Conservation (phyloP, 768 basidiomycete genomes). For the Baorangia bicolor region DNA sequence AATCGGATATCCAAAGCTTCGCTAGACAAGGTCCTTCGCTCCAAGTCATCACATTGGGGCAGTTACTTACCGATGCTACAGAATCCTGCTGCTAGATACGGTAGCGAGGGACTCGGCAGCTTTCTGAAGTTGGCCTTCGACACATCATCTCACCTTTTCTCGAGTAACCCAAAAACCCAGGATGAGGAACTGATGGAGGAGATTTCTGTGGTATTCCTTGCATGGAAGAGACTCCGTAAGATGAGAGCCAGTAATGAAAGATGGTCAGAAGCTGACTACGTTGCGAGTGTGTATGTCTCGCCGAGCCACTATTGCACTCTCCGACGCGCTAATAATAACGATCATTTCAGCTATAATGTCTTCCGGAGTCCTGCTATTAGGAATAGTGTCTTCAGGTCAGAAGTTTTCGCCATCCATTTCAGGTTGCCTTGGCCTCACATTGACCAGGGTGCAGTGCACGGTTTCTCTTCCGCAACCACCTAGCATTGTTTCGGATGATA, state of each 20-base stretch:
- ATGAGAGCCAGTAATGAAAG: conserved; percentile 48
- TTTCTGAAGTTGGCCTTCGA: conserved; percentile 35
- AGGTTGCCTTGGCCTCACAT: conserved; percentile 2
- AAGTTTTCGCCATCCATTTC: background rate
- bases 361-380: conserved; percentile 47
- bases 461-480: conserved; percentile 49
- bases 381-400: conserved; percentile 44
- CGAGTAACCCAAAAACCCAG: conserved; percentile 18
- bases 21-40: conserved; percentile 38
- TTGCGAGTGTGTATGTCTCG: conserved; percentile 48
- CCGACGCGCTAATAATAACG: background rate
- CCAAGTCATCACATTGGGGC: background rate
- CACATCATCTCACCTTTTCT: conserved; percentile 42
- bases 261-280: conserved; percentile 56
- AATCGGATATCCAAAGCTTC: conserved; percentile 41
- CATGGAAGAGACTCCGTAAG: conserved; percentile 43
- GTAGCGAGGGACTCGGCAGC: conserved; percentile 13
- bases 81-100: conserved; percentile 3
- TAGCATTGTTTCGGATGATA: conserved; percentile 27
- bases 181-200: conserved; percentile 35
- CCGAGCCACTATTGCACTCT: background rate
- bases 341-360: conserved; percentile 41
- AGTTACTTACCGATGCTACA: conserved; percentile 1
- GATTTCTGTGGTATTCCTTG: conserved; percentile 40
- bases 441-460: conserved; percentile 44